A percentile compares a stretch with the other conserved stretches of the same genome.
Evolutionary conservation across 2,329 filamentous ascomycete species (phyloP).

Genomic region (Beauveria pseudobassiana): DNA sequence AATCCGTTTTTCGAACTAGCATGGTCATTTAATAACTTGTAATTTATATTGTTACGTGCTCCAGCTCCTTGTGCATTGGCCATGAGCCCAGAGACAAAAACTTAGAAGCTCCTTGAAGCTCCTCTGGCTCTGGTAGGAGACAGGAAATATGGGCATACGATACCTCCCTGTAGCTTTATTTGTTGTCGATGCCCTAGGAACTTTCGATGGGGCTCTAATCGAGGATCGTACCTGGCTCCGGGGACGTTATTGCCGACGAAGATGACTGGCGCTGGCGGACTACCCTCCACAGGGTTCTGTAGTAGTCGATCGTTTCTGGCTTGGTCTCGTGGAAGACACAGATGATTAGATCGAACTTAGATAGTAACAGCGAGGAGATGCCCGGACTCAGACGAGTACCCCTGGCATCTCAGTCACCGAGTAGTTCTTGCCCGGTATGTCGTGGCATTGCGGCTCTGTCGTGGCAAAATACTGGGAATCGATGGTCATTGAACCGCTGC

Average conservation of each 20-base stretch:
- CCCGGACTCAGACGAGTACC: neutral
- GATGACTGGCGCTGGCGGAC: neutral
- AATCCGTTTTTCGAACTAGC: no score
- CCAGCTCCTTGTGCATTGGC: neutral
- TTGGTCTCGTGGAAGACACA: neutral
- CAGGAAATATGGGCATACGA: neutral
- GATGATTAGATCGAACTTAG: neutral
- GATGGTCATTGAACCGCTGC: neutral
- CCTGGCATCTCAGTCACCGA: neutral
- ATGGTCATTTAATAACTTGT: no score
- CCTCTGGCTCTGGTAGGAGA: neutral
- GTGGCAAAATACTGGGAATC: neutral
- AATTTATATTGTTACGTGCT: neutral
- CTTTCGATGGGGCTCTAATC: no score
- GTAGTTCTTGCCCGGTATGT: neutral
- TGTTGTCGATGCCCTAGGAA: no score
- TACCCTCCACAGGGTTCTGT: neutral
- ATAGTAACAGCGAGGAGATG: neutral
- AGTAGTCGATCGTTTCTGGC: neutral
- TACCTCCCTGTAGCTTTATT: neutral
- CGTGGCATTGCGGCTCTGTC: neutral
- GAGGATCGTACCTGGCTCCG: neutral
- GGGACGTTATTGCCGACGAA: neutral
- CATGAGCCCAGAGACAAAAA: neutral
- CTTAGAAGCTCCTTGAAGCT: neutral